Evolutionary conservation across 768 basidiomycete genomes (phyloP).

Genomic region (Panus rudis): DNA sequence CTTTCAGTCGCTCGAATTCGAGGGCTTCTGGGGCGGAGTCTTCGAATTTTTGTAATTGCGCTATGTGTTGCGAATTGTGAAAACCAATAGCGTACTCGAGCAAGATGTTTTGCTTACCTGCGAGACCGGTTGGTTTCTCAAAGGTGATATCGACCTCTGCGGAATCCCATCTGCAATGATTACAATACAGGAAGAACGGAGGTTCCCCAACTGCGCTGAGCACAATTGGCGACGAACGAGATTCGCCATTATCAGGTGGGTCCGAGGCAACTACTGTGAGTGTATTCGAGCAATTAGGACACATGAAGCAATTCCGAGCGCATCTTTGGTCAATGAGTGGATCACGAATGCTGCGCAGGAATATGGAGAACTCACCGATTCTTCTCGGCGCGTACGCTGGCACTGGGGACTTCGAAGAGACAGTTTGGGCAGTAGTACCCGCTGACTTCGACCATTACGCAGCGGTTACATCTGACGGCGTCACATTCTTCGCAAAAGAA

Average conservation of each 20-base stretch:
- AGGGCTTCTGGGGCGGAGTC: conserved; percentile 77
- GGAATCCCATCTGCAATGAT: conserved; percentile 93
- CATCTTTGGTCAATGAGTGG: conserved; percentile 53
- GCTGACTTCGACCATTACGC: conserved; percentile 88
- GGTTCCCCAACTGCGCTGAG: conserved; percentile 68
- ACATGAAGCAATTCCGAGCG: conserved; percentile 95
- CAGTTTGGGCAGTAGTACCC: conserved; percentile 99
- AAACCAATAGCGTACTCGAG: not conserved
- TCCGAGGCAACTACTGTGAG: conserved; percentile 89
- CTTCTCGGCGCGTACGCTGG: conserved; percentile 97
- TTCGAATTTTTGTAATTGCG: conserved; percentile 86
- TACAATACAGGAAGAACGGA: conserved; percentile 88
- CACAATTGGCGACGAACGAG: conserved; percentile 40
- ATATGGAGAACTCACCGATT: conserved; percentile 57
- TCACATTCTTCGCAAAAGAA: conserved; percentile 99
- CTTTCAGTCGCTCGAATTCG: conserved; percentile 92
- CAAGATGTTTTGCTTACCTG: conserved; percentile 45
- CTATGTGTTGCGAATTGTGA: conserved; percentile 32
- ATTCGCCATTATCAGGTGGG: conserved; percentile 55
- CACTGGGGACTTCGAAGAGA: conserved; percentile 95
- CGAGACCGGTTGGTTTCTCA: conserved; percentile 94
- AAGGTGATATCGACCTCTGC: conserved; percentile 87
- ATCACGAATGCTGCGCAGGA: not conserved
- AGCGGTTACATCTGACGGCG: conserved; percentile 86
- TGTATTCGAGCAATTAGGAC: conserved; percentile 88